These are phyloP conservation scores for Lichtheimia ornata DNA, from an alignment of 371 early-diverging fungal species.

Conservation along the genomic window DNA sequence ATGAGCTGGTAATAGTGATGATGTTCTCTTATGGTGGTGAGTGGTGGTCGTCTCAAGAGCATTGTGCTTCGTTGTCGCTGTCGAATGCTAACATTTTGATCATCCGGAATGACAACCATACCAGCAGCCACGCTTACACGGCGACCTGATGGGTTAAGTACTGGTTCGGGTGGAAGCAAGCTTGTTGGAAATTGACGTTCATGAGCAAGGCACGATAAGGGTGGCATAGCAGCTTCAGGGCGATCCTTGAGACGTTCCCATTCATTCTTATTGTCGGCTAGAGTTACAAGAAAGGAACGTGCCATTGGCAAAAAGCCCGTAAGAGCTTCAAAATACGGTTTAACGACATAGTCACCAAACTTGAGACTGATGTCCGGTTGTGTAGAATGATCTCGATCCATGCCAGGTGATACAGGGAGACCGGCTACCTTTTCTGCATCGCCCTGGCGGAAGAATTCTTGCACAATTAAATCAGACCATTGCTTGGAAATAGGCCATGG, in stretches of 20 bases:
- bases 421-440: conserved; percentile 74
- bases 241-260: conserved; percentile 39
- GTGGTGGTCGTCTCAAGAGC: too few relatives aligned
- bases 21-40: too few relatives aligned
- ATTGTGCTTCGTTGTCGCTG: too few relatives aligned
- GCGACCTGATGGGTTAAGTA: conserved; percentile 22
- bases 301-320: conserved; percentile 66
- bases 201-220: conserved; percentile 4
- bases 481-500: conserved; percentile 82
- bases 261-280: conserved; percentile 36
- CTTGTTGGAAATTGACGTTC: conserved; percentile 22
- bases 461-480: conserved; percentile 86
- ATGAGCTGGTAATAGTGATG: too few relatives aligned
- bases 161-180: conserved; percentile 18
- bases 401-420: conserved; percentile 83
- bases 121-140: conserved; percentile 53
- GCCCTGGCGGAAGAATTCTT: conserved; percentile 87
- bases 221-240: conserved; percentile 21
- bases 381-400: conserved; percentile 78
- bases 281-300: conserved; percentile 27
- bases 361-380: conserved; percentile 76
- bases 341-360: conserved; percentile 78
- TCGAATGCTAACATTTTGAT: conserved; percentile 2
- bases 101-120: conserved; percentile 40
- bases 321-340: conserved; percentile 79